Evolutionary conservation across 208 protist species (phyloP), one percentile per base, ranked within the genome.

Genomic region (Wallacemonas rigidus): DNA sequence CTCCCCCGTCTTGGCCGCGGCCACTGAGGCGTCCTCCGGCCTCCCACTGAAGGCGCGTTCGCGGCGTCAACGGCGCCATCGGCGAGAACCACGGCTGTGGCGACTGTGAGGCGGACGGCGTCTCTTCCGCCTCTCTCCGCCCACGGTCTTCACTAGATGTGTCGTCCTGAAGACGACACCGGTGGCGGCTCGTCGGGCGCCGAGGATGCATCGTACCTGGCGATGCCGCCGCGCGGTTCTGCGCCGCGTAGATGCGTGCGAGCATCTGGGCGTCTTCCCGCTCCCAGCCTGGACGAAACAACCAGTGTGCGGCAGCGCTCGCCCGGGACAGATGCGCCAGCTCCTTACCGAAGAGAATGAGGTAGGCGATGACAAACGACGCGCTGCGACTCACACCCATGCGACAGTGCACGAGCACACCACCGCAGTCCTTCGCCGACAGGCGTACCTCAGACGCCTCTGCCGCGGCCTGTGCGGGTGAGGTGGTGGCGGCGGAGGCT

Each of bases 311-410:
- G 38, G 36, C 56, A 6, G 35, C 15, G 8, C 56, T 38, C 0
- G 38, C 56, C 41, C 55, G 60, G n/a, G 35, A 47, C 56, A 79
- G 55, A 1, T 17, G 48, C 5, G 70, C 74, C 9, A 95, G 65
- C 3, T 54, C 56, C 39, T 74, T 74, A 14, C 90, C 88, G 68
- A 92, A 92, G 26, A 95, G 77, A 36, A 96, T 94, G 45, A 94
- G 73, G 47, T 96, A 96, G 12, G 87, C 88, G 15, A 96, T 69
- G 7, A 96, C 68, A 55, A 94, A 82, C 26, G 86, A 81, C 36
- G 87, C 91, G 51, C 88, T 93, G 45, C 91, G 87, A 62, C 88
- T 93, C 26, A 96, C 82, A 54, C 91, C 91, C 79, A 89, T 87
- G 11, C 87, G 87, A 67, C 91, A 96, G 80, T 93, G 86, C 58